Evolutionary conservation across 2,329 filamentous ascomycete genomes (phyloP).

Genomic region (Ophiostoma triangulosporum): DNA sequence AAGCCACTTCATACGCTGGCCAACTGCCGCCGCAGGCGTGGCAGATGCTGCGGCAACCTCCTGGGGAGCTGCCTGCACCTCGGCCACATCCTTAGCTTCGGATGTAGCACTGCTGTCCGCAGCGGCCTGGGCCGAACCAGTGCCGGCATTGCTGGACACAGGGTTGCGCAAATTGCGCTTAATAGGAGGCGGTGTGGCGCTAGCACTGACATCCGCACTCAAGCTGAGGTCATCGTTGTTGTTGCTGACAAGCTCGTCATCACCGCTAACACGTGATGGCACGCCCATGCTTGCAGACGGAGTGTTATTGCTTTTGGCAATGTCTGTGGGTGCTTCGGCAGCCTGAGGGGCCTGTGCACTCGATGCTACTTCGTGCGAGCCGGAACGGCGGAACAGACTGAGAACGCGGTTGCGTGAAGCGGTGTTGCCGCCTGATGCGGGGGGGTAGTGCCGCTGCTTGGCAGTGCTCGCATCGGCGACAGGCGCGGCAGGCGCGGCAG

Average conservation of each 20-base stretch:
- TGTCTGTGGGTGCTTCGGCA: conserved; percentile 15
- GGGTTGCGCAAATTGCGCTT: conserved; percentile 26
- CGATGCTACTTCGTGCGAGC: conserved; percentile 19
- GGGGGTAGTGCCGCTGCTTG: conserved; percentile 35
- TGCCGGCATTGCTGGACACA: conserved; percentile 10
- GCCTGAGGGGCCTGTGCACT: conserved; percentile 12
- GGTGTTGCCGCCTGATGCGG: conserved; percentile 28
- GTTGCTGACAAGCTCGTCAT: conserved; percentile 20
- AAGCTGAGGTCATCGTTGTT: background rate
- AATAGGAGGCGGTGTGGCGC: conserved; percentile 44
- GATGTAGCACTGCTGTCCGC: background rate
- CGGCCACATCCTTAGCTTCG: background rate
- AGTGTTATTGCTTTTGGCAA: conserved; percentile 16
- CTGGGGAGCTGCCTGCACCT: background rate
- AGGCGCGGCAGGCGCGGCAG: background rate
- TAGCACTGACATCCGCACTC: conserved; percentile 17
- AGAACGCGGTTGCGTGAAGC: conserved; percentile 30
- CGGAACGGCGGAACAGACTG: conserved; percentile 39
- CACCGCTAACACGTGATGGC: conserved; percentile 28
- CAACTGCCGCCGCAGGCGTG: background rate
- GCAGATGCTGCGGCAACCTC: background rate
- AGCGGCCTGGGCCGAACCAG: background rate
- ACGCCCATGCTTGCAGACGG: conserved; percentile 22
- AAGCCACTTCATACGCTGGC: conserved; percentile 19
- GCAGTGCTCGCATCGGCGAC: conserved; percentile 7